Conservation (phyloP, 257 asterid genomes). For the Solanum clarkiae region DNA sequence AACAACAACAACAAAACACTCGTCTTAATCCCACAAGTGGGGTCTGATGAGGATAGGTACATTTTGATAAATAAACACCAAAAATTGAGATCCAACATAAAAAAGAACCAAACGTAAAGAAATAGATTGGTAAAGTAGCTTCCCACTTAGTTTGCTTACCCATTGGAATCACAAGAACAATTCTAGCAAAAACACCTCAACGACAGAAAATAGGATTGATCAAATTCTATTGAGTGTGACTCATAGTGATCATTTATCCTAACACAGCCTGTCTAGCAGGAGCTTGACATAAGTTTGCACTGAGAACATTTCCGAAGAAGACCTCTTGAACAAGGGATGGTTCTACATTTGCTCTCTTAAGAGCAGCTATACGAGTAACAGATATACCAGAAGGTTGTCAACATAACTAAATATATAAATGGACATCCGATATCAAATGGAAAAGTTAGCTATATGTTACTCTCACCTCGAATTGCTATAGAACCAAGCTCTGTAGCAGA, state of each 20-base stretch:
- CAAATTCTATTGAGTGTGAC: no score
- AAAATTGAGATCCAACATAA: not conserved
- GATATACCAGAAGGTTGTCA: not conserved
- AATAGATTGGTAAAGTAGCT: not conserved
- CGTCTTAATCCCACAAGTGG: no score
- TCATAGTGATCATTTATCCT: no score
- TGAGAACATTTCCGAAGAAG: constrained; percentile 87
- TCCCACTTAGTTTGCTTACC: not conserved
- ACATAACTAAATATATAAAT: not conserved
- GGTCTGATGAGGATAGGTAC: not conserved
- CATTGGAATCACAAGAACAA: not conserved
- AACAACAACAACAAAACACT: no score
- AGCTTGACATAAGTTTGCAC: constrained; percentile 99
- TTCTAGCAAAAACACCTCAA: not conserved
- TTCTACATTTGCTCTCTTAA: constrained; percentile 67
- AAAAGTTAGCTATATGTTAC: not conserved
- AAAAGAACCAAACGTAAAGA: not conserved
- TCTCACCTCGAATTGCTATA: constrained; percentile 56
- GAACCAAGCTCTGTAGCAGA: constrained; percentile 96
- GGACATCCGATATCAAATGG: not conserved
- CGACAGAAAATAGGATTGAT: no score
- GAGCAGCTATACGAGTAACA: constrained; percentile 54
- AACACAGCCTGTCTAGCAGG: constrained; percentile 99
- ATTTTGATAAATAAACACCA: not conserved
- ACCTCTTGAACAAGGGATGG: constrained; percentile 89